Conservation (phyloP, 2,329 filamentous ascomycete species). For the Microsporum canis region DNA sequence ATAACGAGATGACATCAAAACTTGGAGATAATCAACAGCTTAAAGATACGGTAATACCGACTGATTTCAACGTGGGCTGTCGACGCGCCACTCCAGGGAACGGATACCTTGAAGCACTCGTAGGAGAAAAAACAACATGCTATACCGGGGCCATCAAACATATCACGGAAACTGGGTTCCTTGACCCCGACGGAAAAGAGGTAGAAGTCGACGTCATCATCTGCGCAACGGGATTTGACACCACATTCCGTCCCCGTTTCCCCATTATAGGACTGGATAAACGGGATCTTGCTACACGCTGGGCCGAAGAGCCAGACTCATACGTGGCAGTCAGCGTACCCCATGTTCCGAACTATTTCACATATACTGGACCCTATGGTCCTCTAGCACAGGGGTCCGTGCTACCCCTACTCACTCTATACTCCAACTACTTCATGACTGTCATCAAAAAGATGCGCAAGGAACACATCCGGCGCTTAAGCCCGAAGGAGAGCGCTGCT, state of each 20-base stretch:
- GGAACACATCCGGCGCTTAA: conserved; percentile 13
- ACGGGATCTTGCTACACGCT: conserved; percentile 9
- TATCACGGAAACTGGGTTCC: conserved; percentile 16
- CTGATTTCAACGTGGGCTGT: conserved; percentile 27
- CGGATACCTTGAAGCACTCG: conserved; percentile 25
- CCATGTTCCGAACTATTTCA: conserved; percentile 15
- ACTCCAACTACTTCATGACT: conserved; percentile 13
- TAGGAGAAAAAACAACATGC: conserved; percentile 17
- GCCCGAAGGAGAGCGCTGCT: conserved; percentile 12
- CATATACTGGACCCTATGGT: conserved; percentile 13
- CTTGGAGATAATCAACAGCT: conserved; percentile 11
- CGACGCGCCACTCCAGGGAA: conserved; percentile 30
- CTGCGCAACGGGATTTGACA: conserved; percentile 57
- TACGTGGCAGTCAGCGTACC: conserved; percentile 13
- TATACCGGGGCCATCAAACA: conserved; percentile 13
- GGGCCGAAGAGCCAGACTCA: conserved; percentile 9
- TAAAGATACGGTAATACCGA: conserved; percentile 14
- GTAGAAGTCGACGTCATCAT: conserved; percentile 54
- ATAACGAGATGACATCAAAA: conserved; percentile 12
- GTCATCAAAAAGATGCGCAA: conserved; percentile 15
- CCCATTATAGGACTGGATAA: conserved; percentile 12
- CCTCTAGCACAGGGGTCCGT: conserved; percentile 14
- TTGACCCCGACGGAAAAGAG: conserved; percentile 40
- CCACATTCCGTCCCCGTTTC: conserved; percentile 27
- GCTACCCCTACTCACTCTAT: conserved; percentile 9